Evolutionary conservation across 1,284 basidiomycete species (phyloP).

Genomic region (Kalmanozyma brasiliensis): DNA sequence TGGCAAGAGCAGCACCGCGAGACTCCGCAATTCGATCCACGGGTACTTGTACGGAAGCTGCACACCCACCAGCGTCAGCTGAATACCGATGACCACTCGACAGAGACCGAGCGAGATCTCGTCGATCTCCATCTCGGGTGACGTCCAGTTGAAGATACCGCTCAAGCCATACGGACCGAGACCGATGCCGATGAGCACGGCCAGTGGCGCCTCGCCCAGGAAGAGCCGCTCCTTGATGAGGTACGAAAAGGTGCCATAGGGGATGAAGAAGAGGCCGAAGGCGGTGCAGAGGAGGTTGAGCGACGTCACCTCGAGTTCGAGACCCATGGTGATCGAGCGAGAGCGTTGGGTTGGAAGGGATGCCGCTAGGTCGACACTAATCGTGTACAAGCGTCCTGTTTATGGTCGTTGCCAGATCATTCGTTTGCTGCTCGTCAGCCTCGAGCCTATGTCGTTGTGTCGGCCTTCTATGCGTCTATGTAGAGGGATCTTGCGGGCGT

Average conservation of each 20-base stretch:
- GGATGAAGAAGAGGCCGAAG: conserved; percentile 49
- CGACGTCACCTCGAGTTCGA: conserved; percentile 35
- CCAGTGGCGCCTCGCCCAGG: conserved; percentile 58
- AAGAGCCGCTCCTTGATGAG: conserved; percentile 59
- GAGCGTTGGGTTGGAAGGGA: conserved; percentile 11
- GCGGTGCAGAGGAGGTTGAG: conserved; percentile 48
- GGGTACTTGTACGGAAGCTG: conserved; percentile 60
- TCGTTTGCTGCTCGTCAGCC: too few relatives aligned
- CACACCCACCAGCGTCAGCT: conserved; percentile 56
- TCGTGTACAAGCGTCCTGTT: not conserved
- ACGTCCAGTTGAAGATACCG: conserved; percentile 43
- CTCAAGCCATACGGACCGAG: conserved; percentile 55
- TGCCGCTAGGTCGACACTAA: too few relatives aligned
- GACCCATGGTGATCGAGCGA: conserved; percentile 12
- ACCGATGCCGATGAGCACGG: conserved; percentile 52
- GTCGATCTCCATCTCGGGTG: conserved; percentile 38
- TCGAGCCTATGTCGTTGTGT: too few relatives aligned
- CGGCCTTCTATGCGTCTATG: too few relatives aligned
- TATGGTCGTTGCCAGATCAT: conserved; percentile 14
- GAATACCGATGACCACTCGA: conserved; percentile 56
- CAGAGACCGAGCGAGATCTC: conserved; percentile 48
- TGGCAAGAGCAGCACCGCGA: conserved; percentile 47
- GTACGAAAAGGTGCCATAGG: conserved; percentile 56
- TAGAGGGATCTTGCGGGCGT: too few relatives aligned
- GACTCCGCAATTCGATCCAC: conserved; percentile 42